Conservation (phyloP, 108 stramenopile species). For the Cyclotella choctawhatcheeana region DNA sequence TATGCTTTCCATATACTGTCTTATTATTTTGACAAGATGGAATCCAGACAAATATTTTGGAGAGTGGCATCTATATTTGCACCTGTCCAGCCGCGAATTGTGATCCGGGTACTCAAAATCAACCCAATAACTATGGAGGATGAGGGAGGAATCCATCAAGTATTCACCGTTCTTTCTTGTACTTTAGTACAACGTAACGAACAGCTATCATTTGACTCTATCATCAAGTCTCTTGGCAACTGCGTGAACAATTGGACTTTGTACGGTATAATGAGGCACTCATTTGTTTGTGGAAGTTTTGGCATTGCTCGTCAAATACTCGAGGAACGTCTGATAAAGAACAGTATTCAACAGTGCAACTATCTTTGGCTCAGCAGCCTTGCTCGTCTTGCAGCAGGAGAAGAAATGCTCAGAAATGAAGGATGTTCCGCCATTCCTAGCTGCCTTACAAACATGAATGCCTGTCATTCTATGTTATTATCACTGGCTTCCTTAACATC, state of each 20-base stretch:
- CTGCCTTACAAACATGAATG: slow-evolving; percentile 11
- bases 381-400: slow-evolving; percentile 16
- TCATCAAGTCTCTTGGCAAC: slow-evolving; percentile 3
- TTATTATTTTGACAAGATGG: slow-evolving; percentile 11
- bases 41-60: slow-evolving; percentile 15
- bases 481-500: slow-evolving; percentile 19
- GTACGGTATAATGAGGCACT: slow-evolving; percentile 27
- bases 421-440: slow-evolving; percentile 17
- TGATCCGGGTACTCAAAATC: neutral
- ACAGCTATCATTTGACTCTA: neutral
- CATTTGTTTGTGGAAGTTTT: slow-evolving; percentile 23
- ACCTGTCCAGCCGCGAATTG: slow-evolving; percentile 18
- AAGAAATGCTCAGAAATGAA: slow-evolving; percentile 20
- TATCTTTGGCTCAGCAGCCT: slow-evolving; percentile 29
- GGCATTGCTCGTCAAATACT: slow-evolving; percentile 23
- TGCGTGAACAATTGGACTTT: slow-evolving; percentile 20
- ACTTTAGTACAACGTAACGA: neutral
- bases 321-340: slow-evolving; percentile 3
- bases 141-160: slow-evolving; percentile 6
- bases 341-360: slow-evolving; percentile 20
- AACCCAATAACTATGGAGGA: neutral
- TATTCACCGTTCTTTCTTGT: slow-evolving; percentile 23
- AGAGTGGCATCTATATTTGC: slow-evolving; percentile 15
- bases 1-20: slow-evolving; percentile 28
- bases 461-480: slow-evolving; percentile 14